These are phyloP conservation scores for Pleoardoris graminearum DNA, from an alignment of 2,329 filamentous ascomycete genomes.

Conservation along the genomic window DNA sequence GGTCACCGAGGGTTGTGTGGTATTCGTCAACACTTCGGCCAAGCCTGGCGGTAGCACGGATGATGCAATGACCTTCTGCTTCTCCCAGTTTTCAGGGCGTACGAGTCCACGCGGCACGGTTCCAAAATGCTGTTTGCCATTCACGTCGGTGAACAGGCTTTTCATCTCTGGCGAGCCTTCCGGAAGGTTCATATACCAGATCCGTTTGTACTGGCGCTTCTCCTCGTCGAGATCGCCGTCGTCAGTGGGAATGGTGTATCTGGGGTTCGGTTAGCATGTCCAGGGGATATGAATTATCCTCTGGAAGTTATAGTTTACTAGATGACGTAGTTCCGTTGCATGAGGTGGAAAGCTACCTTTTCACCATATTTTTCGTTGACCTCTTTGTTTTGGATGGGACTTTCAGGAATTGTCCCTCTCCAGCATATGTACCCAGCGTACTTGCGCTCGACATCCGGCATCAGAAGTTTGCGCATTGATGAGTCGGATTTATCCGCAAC, in stretches of 20 bases:
- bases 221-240: constrained; percentile 43
- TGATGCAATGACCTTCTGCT: constrained; percentile 35
- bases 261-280: not conserved
- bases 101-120: constrained; percentile 50
- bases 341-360: constrained; percentile 3
- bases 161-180: constrained; percentile 42
- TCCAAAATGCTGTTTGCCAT: constrained; percentile 45
- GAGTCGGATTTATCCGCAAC: constrained; percentile 16
- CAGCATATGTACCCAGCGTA: constrained; percentile 16
- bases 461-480: constrained; percentile 1
- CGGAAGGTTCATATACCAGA: constrained; percentile 51
- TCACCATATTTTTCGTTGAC: constrained; percentile 3
- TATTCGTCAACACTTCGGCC: constrained; percentile 46
- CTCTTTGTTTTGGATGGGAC: not conserved
- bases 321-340: constrained; percentile 6
- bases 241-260: constrained; percentile 50
- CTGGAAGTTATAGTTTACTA: not conserved
- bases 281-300: too few species aligned
- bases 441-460: constrained; percentile 6
- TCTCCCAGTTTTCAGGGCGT: constrained; percentile 41
- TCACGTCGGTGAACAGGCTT: constrained; percentile 49
- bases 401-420: constrained; percentile 11
- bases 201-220: constrained; percentile 50
- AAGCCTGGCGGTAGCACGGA: constrained; percentile 43
- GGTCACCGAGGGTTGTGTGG: constrained; percentile 49